A percentile compares a stretch with the other conserved stretches of the same genome.
These are phyloP conservation scores for Calocybe gambosa DNA, from an alignment of 1,284 basidiomycete species.

Conservation along the genomic window DNA sequence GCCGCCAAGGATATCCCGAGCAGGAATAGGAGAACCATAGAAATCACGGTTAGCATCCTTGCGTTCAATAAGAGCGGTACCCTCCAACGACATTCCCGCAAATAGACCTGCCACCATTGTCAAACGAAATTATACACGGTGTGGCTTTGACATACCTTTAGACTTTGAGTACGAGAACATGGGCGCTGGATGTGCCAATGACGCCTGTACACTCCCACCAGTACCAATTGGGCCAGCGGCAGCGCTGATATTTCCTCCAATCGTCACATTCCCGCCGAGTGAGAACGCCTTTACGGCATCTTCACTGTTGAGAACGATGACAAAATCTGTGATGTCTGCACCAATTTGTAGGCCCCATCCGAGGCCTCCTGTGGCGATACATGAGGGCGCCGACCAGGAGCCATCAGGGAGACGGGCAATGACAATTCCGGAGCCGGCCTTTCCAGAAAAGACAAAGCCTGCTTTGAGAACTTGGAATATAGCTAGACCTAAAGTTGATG, in stretches of 20 bases:
- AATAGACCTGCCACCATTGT: constrained; percentile 65
- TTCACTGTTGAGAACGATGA: constrained; percentile 93
- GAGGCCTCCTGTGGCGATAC: constrained; percentile 94
- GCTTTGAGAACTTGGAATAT: constrained; percentile 94
- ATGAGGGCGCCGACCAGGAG: constrained; percentile 95
- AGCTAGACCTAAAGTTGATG: constrained; percentile 64
- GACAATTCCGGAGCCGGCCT: constrained; percentile 92
- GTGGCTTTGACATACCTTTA: constrained; percentile 52
- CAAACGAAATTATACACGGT: neutral
- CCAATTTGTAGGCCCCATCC: constrained; percentile 97
- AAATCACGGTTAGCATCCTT: constrained; percentile 94
- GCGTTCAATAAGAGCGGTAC: constrained; percentile 91
- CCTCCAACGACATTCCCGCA: constrained; percentile 92
- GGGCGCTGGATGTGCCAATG: constrained; percentile 87
- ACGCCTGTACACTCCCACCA: constrained; percentile 85
- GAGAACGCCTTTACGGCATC: constrained; percentile 96
- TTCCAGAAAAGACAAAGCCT: constrained; percentile 95
- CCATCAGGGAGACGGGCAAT: constrained; percentile 93
- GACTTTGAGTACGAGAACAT: constrained; percentile 98
- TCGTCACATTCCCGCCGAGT: constrained; percentile 92
- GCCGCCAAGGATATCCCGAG: constrained; percentile 85
- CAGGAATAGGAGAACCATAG: constrained; percentile 90
- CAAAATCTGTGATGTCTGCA: constrained; percentile 83
- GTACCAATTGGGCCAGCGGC: constrained; percentile 93
- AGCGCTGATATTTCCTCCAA: constrained; percentile 84